Conservation (phyloP, 2,329 filamentous ascomycete genomes). For the Aschersonia sp. region DNA sequence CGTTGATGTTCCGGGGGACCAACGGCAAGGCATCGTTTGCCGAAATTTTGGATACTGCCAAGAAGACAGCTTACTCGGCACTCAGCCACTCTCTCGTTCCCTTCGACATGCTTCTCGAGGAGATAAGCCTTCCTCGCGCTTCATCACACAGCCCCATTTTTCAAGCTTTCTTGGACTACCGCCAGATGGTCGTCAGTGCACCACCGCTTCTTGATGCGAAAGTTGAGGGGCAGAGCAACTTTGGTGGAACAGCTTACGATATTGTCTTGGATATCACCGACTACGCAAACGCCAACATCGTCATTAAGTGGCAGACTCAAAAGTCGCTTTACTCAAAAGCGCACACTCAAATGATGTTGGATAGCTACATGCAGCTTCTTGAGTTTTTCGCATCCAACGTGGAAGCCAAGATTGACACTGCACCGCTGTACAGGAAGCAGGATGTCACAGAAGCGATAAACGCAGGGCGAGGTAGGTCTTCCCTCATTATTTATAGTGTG, state of each 20-base stretch:
- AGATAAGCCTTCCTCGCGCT: constrained; percentile 24
- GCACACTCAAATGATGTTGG: not conserved
- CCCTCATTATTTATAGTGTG: not conserved
- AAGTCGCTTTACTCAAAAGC: not conserved
- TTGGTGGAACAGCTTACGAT: not conserved
- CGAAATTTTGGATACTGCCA: constrained; percentile 11
- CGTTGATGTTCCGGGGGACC: constrained; percentile 21
- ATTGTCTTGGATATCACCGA: not conserved
- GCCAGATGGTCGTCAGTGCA: not conserved
- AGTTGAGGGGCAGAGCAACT: not conserved
- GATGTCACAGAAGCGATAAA: not conserved
- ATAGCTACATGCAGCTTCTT: not conserved
- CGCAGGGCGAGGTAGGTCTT: not conserved
- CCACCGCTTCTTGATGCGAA: not conserved
- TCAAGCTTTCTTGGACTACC: constrained; percentile 28
- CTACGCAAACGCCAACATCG: not conserved
- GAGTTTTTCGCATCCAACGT: not conserved
- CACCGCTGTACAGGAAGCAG: not conserved
- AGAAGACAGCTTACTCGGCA: constrained; percentile 11
- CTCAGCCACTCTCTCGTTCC: constrained; percentile 19
- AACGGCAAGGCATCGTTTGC: constrained; percentile 8
- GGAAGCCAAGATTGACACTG: not conserved
- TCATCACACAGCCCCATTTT: constrained; percentile 26
- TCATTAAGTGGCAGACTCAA: not conserved
- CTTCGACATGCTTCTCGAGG: constrained; percentile 27